A percentile compares a stretch with the other conserved stretches of the same genome.
phyloP scores from a whole-genome alignment of 176 grass and related monocot genomes.

The Melocanna baccifera region DNA sequence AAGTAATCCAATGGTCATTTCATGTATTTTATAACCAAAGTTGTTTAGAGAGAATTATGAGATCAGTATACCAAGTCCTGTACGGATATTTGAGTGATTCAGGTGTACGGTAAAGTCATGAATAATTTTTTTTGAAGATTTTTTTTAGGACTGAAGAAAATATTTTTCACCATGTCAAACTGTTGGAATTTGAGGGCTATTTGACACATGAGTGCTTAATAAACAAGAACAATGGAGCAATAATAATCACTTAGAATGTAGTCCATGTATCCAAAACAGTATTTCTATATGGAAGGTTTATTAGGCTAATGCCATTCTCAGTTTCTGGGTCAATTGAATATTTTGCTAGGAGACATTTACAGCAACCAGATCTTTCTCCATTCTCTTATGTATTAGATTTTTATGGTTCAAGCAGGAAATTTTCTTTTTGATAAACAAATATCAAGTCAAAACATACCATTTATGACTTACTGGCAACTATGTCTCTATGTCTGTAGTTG shows the following conservation, averaged over 20 bases:
- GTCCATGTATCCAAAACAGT: background rate
- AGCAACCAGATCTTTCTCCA: background rate
- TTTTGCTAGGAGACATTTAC: background rate
- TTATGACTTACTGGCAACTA: background rate
- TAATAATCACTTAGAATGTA: background rate
- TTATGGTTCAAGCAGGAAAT: background rate
- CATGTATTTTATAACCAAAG: background rate
- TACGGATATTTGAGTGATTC: background rate
- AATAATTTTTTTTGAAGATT: too few relatives aligned
- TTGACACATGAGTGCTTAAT: background rate
- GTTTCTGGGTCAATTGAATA: background rate
- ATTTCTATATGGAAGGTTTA: background rate
- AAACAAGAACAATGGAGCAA: background rate
- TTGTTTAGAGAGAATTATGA: background rate
- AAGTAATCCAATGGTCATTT: background rate
- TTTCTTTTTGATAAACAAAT: background rate
- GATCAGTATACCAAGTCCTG: background rate
- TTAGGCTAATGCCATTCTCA: background rate
- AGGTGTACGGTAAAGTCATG: background rate
- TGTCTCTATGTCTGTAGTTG: background rate
- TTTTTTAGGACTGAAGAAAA: background rate
- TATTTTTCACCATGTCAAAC: background rate
- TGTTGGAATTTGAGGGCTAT: background rate
- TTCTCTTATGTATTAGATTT: background rate
- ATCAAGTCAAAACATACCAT: background rate